Evolutionary conservation across 192 early-diverging fungal species (phyloP).

Genomic region (Paraglomus occultum): DNA sequence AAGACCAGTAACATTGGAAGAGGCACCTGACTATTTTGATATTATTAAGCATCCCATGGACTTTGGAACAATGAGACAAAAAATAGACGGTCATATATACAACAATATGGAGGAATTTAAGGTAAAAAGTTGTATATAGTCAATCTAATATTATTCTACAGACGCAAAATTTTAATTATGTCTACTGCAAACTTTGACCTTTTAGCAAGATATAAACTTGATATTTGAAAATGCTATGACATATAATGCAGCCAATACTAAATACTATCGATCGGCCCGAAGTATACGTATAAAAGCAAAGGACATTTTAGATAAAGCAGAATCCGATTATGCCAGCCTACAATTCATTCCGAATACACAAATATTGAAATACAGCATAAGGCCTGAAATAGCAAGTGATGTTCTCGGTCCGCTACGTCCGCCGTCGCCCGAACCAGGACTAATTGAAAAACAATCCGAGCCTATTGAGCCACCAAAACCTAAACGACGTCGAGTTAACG

Average conservation of each 20-base stretch:
- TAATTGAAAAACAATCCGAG: conserved; percentile 1
- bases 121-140: conserved; percentile 23
- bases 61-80: conserved; percentile 60
- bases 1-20: conserved; percentile 49
- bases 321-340: conserved; percentile 42
- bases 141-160: neutral
- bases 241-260: conserved; percentile 74
- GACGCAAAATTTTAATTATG: neutral
- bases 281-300: conserved; percentile 47
- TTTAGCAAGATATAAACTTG: conserved; percentile 63
- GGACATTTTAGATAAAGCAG: conserved; percentile 41
- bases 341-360: conserved; percentile 40
- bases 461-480: neutral
- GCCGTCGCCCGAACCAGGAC: neutral
- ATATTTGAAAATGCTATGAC: conserved; percentile 72
- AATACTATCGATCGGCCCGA: conserved; percentile 64
- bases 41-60: conserved; percentile 73
- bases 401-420: conserved; percentile 33
- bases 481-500: neutral
- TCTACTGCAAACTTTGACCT: neutral
- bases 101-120: conserved; percentile 46
- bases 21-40: conserved; percentile 46
- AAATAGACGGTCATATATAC: conserved; percentile 53
- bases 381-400: conserved; percentile 55
- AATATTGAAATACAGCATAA: conserved; percentile 42